Percentiles rank a stretch among this genome's conserved stretches.
Conservation (phyloP, 805 yeast genomes). For the Suhomyces sp. region DNA sequence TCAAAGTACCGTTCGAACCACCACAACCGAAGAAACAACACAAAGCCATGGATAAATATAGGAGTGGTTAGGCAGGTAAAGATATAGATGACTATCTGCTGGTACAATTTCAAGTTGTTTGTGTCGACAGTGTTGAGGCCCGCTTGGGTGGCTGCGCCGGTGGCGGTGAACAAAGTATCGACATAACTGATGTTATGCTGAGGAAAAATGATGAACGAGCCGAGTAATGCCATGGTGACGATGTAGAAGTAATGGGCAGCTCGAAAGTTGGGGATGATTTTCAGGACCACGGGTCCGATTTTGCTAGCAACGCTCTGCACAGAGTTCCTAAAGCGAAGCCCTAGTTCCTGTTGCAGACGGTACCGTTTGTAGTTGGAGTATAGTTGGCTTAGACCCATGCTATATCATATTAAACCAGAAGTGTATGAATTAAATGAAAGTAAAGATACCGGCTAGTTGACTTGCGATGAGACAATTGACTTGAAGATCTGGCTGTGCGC, state of each 20-base stretch:
- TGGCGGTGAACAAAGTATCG: conserved; percentile 73
- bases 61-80: conserved; percentile 74
- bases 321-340: conserved; percentile 26
- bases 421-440: too few species aligned
- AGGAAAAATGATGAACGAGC: conserved; percentile 78
- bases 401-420: conserved; percentile 1
- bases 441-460: too few species aligned
- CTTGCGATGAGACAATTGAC: too few species aligned
- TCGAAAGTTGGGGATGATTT: conserved; percentile 50
- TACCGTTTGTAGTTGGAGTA: conserved; percentile 2
- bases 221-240: conserved; percentile 52
- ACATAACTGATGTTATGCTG: conserved; percentile 62
- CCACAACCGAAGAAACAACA: conserved; percentile 75
- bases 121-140: conserved; percentile 81
- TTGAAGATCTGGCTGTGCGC: not conserved
- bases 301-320: conserved; percentile 34
- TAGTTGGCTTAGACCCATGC: conserved; percentile 5
- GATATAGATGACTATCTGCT: conserved; percentile 71
- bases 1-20: conserved; percentile 90
- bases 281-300: conserved; percentile 40
- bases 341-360: conserved; percentile 10
- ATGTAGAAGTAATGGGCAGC: conserved; percentile 77
- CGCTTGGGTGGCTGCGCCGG: conserved; percentile 84
- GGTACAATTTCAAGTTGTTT: conserved; percentile 65
- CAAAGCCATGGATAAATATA: conserved; percentile 76